Evolutionary conservation across 345 rosid genomes (phyloP), one percentile per base, ranked within the genome.

Genomic region (Populus nigra): DNA sequence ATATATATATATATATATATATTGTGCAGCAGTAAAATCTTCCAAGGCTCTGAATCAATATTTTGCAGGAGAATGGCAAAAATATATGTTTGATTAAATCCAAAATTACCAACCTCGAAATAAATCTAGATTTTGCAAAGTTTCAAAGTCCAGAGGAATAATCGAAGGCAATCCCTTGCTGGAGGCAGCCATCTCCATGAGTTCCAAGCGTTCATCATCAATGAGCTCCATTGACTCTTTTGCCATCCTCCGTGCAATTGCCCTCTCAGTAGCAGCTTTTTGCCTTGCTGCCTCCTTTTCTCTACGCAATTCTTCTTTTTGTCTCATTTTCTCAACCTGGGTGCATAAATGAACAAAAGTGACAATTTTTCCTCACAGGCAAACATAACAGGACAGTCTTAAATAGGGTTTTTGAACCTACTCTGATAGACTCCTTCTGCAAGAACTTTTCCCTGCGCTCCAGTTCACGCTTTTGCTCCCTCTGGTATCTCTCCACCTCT

Each of bases 181-280:
- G 68, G 82, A 82, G 5, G 93, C 88, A 82, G 93, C 97, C 36
- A 90, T 69, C 70, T 94, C 98, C 98, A 94, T 90, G 84, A 94
- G 97, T 78, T 94, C 98, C 83, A 94, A 77, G 68, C 90, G 94
- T 68, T 91, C 97, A 76, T 92, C 97, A 76, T 94, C 98, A 77
- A 90, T 80, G 65, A 90, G 92, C 79, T 90, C 97, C 90, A 86
- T 83, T 5, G 97, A 92, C 79, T 92, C 94, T 85, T 92, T 94
- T 53, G 97, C 98, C 66, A 92, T 87, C 85, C 84, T 90, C 68
- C 98, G 96, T 78, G 97, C 97, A 84, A 85, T 84, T 50, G 98
- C 97, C 76, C 93, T 94, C 89, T 90, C 93, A 49, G 84, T 91
- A 75, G 97, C 98, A 84, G 93, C 97, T 86, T 89, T 92, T 74